These are phyloP conservation scores for Pythium inflatum DNA, from an alignment of 352 stramenopile species.

Conservation along the genomic window DNA sequence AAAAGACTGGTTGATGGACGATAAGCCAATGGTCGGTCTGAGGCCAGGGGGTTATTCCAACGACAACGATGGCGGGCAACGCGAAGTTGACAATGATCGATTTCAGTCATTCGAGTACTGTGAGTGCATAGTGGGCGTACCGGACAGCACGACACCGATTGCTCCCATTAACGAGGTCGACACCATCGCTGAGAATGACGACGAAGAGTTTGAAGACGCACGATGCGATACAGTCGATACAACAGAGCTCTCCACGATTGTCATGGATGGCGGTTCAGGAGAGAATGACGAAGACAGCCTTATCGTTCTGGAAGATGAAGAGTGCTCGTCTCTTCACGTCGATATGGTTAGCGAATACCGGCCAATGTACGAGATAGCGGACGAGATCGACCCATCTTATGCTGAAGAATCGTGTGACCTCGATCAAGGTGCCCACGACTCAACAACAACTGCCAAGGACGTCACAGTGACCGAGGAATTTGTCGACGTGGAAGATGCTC, in stretches of 20 bases:
- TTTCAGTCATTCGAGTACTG: constrained; percentile 48
- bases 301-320: constrained; percentile 32
- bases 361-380: neutral
- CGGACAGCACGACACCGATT: neutral
- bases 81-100: constrained; percentile 27
- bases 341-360: neutral
- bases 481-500: neutral
- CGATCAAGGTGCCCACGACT: neutral
- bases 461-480: neutral
- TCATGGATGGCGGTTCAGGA: constrained; percentile 17
- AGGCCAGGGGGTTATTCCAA: neutral
- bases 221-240: constrained; percentile 10
- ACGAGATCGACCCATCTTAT: constrained; percentile 8
- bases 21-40: neutral
- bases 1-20: neutral
- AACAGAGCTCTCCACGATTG: constrained; percentile 5
- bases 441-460: neutral
- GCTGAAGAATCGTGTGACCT: neutral
- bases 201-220: constrained; percentile 32
- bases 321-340: neutral
- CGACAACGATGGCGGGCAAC: neutral
- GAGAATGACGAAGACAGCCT: constrained; percentile 35
- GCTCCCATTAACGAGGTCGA: neutral
- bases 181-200: neutral
- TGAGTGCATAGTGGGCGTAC: constrained; percentile 30